Base-by-base conservation (phyloP, 116 monocot species). In the Iris pallida region DNA sequence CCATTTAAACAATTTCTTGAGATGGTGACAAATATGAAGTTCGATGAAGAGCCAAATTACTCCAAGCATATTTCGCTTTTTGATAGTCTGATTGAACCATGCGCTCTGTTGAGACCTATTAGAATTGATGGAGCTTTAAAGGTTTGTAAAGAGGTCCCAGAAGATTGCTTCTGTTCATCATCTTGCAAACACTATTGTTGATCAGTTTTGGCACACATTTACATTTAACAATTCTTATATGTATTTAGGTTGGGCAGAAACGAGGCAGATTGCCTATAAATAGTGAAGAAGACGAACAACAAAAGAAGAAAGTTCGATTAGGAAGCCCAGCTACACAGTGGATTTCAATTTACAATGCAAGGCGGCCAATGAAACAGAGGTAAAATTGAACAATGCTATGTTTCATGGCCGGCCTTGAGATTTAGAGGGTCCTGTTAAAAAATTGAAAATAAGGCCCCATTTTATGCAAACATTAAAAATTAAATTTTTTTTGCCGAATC, bases 311-410 rank as follows among this genome's bases (percentile, higher is more conserved):
- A 79, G 81, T 95, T 45, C 67, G 95, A 49, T 65, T 90, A 47
- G 95, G 95, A 53, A 90, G 75, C 68, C 91, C 95, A 8, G 95
- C 95, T 51, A 90, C 86, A 13, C 91, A 95, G 66, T 95, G 95
- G 95, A 88, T 95, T 65, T 95, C 95, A 60, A 88, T 95, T 57
- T 95, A 95, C 58, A 95, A 95, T 76, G 90, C 91, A 68, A 79
- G 91, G 64, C 68, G 83, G 53, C 90, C 91, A 7, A 95, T 95
- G 95, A 95, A 95, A 65, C 95, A 95, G 66, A 95, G 95, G 95
- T 94, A 81, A 51, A 14, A 51, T 51, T 51, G 49, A 51, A 51
- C 49, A 51, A 51, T 51, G 13, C 13, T 51, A 51, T 9, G 9
- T 48, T 48, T 9, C 5, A n/a, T n/a, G n/a, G n/a, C n/a, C n/a